Evolutionary conservation across 768 basidiomycete genomes (phyloP).

Genomic region (Suillus spraguei): DNA sequence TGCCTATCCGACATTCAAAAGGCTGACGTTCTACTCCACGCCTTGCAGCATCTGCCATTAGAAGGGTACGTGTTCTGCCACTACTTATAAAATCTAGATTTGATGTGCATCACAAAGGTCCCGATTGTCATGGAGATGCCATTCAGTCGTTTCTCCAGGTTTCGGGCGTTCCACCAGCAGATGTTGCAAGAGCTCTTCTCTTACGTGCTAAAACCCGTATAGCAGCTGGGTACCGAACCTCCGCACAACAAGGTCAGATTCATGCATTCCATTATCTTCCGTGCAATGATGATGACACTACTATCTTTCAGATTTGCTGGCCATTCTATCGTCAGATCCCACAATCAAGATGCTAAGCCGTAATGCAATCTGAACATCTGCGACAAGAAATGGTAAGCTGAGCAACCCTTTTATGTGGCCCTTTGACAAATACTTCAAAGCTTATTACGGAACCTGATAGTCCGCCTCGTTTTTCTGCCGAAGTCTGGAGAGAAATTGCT

Average conservation of each 20-base stretch:
- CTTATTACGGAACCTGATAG: conserved; percentile 40
- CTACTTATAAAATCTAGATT: conserved; percentile 5
- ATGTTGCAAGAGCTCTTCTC: conserved; percentile 60
- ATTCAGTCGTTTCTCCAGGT: conserved; percentile 71
- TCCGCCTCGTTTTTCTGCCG: conserved; percentile 53
- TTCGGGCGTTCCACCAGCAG: conserved; percentile 50
- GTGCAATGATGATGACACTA: neutral
- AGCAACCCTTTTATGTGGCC: conserved; percentile 9
- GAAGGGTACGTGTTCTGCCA: conserved; percentile 53
- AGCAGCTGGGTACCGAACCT: conserved; percentile 56
- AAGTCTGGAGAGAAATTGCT: conserved; percentile 75
- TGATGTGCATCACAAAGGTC: conserved; percentile 12
- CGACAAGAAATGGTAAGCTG: conserved; percentile 57
- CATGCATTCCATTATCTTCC: neutral
- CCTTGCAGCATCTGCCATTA: conserved; percentile 76
- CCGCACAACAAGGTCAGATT: conserved; percentile 62
- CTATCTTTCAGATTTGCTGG: conserved; percentile 56
- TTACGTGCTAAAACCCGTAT: conserved; percentile 66
- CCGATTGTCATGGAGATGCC: conserved; percentile 50
- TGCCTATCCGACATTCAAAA: conserved; percentile 63
- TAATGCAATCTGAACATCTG: conserved; percentile 54
- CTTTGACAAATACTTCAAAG: conserved; percentile 16
- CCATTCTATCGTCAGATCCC: conserved; percentile 63
- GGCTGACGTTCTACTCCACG: conserved; percentile 73
- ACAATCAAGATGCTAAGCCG: conserved; percentile 68